Evolutionary conservation across 2,329 filamentous ascomycete genomes (phyloP).

Genomic region (Monilinia fructicola): DNA sequence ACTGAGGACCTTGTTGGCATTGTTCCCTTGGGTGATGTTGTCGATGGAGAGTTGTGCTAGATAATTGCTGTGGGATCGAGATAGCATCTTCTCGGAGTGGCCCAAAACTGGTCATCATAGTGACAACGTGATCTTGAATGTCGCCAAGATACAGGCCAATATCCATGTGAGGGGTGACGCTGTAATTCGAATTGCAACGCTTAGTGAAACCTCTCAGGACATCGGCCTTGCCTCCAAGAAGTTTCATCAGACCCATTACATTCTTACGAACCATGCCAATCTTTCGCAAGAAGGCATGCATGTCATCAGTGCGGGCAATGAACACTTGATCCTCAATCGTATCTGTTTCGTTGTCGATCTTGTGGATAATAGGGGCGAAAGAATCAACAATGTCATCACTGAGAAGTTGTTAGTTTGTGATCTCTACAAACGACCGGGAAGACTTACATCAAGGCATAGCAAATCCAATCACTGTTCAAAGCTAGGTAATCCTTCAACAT

Average conservation of each 20-base stretch:
- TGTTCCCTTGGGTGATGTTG: conserved; percentile 82
- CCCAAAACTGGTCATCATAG: conserved; percentile 94
- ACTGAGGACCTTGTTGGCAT: conserved; percentile 84
- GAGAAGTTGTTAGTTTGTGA: conserved; percentile 24
- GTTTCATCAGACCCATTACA: conserved; percentile 87
- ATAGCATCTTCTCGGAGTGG: conserved; percentile 97
- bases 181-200: conserved; percentile 96
- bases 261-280: conserved; percentile 93
- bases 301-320: conserved; percentile 85
- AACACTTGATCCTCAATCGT: conserved; percentile 95
- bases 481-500: conserved; percentile 93
- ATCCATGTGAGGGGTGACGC: conserved; percentile 91
- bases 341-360: conserved; percentile 86
- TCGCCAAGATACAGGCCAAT: conserved; percentile 96
- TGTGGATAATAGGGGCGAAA: conserved; percentile 85
- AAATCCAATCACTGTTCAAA: conserved; percentile 96
- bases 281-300: conserved; percentile 78
- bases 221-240: conserved; percentile 96
- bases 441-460: conserved; percentile 90
- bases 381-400: conserved; percentile 96
- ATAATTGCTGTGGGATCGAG: conserved; percentile 92
- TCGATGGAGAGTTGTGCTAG: conserved; percentile 91
- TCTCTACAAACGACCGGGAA: background rate
- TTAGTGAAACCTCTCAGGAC: conserved; percentile 97
- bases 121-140: conserved; percentile 98